Evolutionary conservation across 257 asterid species (phyloP), one percentile per base, ranked within the genome.

Genomic region (Nicotiana tabacum): DNA sequence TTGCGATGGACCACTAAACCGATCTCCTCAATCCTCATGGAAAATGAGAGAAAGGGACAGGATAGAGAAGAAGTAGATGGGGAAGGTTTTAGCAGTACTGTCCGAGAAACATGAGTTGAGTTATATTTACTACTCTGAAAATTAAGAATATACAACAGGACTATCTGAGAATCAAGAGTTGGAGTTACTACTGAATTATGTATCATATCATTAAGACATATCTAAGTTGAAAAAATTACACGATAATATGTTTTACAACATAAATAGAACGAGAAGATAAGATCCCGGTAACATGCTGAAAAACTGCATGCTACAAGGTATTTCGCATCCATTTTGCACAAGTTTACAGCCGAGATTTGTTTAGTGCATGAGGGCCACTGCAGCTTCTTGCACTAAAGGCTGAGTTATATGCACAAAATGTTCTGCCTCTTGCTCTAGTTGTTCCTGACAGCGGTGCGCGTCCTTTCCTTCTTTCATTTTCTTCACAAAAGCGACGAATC

Each of bases 371-470:
- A 94, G 91, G 9, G 97, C 98, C 24, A 88, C 95, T 1, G 94
- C 98, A 43, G 97, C 98, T 83, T 93, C 98, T 83, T 96, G 97
- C 83, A 94, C 98, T n/a, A 92, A 33, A 2, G 98, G 99, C 83
- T 77, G 93, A 48, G 97, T 96, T 5, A 90, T 92, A 24, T 91
- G 95, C 57, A 94, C 98, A 61, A 93, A 96, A 87, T 90, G 97
- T 89, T 94, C 98, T 0, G 99, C 98, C 81, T 96, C 98, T 0
- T 98, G 86, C 94, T 94, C 99, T 7, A 93, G 93, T 53, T 94
- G 88, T 85, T 96, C 99, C 92, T 90, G 80, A 65, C 98, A 94
- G 81, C 66, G 70, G 17, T 91, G 55, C 2, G 27, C 86, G 6
- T 89, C 92, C 21, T 92, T 91, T 29, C 97, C 98, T 88, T 96